Evolutionary conservation across 2,329 filamentous ascomycete genomes (phyloP), one percentile per base, ranked within the genome.

Genomic region (Mycosphaerella sp.): DNA sequence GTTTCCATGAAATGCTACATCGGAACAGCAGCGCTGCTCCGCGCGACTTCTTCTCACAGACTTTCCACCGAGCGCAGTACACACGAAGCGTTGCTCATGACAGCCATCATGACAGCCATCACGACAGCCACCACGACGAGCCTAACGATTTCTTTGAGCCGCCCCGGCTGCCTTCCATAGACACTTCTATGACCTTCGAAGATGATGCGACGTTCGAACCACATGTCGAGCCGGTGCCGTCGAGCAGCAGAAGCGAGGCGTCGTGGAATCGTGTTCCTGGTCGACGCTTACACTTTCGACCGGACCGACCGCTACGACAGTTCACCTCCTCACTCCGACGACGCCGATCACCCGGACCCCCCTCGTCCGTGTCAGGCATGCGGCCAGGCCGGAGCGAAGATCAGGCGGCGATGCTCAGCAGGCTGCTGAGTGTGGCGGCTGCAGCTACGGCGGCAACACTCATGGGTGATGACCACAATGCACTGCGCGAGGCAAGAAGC

Each of bases 361-460:
- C 48, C 14, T 55, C 59, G 4, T 59, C 56, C 23, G 48, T 54
- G 11, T 55, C 59, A 8, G 56, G 60, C 3, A 62, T 60, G 14
- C 51, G 63, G 50, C 67, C 78, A 29, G 67, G 77, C 51, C 73
- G 78, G 32, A 75, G 76, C 57, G 80, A 83, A 62, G 82, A 85
- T 62, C 81, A 83, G 63, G 81, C 80, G 2, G 80, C 80, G n/a
- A 72, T 77, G 64, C 70, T 85, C 32, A 83, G 82, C 42, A 75
- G 81, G 41, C 74, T 85, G 31, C 72, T 85, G 14, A 83, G 82
- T 45, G 76, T 83, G 21, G 82, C 82, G 31, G 82, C 82, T 11
- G 79, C 81, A 39, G 80, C 81, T 10, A 84, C 83, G 38, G 82
- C 82, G 49, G 80, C 81, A 44, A 82, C 83, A 52, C 73, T 85